Evolutionary conservation across 345 rosid genomes (phyloP), one percentile per base, ranked within the genome.

Genomic region (Capsella bursapastoris): DNA sequence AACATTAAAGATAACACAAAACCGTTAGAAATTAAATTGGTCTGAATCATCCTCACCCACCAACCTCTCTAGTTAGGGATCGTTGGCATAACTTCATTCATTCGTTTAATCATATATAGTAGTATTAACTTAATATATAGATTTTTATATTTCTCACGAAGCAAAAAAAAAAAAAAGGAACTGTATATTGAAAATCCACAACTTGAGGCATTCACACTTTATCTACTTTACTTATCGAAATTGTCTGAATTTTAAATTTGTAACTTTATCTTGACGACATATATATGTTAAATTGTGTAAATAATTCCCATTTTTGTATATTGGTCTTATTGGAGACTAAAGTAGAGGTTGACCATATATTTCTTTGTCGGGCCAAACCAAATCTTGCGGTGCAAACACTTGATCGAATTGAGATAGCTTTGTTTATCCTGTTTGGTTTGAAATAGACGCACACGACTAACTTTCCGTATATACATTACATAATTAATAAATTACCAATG

Each of bases 71-170:
- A 53, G 34, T 14, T 57, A 66, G 60, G 37, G 45, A 53, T 74
- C 40, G 67, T 74, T 74, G 72, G 67, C 78, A 37, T 74, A 74
- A 27, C 72, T 66, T 73, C 56, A 65, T 57, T 74, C 78, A 38
- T 58, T 49, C 61, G n/a, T 29, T 73, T 43, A 57, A 16, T 47
- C 57, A 57, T 59, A 49, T 48, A 58, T 70, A 61, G 40, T 22
- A 40, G 29, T 34, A 51, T 22, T 22, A 22, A 22, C 25, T 22
- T 22, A 22, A 22, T 22, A 11, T 16, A 40, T 8, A 40, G n/a
- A 51, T 72, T 50, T 37, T 29, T 37, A 45, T 45, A n/a, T 47
- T 22, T 34, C 41, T 32, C 32, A 55, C 16, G 13, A 6, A 22
- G 25, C 25, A 22, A 22, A 22, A 22, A 22, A 22, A 22, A 22